These are phyloP conservation scores for Barnettozyma siamensis DNA, from an alignment of 805 yeast species.

Conservation along the genomic window DNA sequence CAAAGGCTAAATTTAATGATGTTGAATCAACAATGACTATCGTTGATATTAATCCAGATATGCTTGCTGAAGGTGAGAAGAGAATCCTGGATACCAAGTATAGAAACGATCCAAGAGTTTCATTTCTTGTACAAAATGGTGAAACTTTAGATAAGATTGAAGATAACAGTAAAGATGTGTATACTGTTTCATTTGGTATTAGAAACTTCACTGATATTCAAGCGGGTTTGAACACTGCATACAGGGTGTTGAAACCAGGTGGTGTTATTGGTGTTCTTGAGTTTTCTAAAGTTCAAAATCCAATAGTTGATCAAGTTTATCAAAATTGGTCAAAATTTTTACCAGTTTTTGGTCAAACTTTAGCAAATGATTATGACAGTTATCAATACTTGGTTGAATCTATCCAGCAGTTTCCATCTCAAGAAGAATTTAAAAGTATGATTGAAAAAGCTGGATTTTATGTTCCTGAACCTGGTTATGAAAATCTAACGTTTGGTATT, in stretches of 20 bases:
- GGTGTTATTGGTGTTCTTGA: constrained; percentile 97
- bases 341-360: constrained; percentile 92
- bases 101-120: constrained; percentile 48
- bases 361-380: constrained; percentile 93
- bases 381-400: constrained; percentile 96
- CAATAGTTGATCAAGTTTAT: constrained; percentile 66
- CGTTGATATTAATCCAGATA: constrained; percentile 93
- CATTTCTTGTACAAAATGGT: constrained; percentile 87
- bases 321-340: constrained; percentile 82
- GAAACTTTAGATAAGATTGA: constrained; percentile 79
- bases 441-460: constrained; percentile 92
- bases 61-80: constrained; percentile 87
- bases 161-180: constrained; percentile 86
- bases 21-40: constrained; percentile 74
- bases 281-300: constrained; percentile 86
- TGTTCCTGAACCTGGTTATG: constrained; percentile 87
- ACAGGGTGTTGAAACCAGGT: constrained; percentile 93
- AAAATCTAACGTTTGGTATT: constrained; percentile 88
- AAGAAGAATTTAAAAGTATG: constrained; percentile 87
- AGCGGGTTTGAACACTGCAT: constrained; percentile 91
- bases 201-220: constrained; percentile 94
- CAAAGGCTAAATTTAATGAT: constrained; percentile 73
- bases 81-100: constrained; percentile 61
- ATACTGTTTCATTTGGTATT: constrained; percentile 96
- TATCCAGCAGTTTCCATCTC: constrained; percentile 85